phyloP scores from a whole-genome alignment of 805 yeast genomes.

The Sugiyamaella qingdaonensis region DNA sequence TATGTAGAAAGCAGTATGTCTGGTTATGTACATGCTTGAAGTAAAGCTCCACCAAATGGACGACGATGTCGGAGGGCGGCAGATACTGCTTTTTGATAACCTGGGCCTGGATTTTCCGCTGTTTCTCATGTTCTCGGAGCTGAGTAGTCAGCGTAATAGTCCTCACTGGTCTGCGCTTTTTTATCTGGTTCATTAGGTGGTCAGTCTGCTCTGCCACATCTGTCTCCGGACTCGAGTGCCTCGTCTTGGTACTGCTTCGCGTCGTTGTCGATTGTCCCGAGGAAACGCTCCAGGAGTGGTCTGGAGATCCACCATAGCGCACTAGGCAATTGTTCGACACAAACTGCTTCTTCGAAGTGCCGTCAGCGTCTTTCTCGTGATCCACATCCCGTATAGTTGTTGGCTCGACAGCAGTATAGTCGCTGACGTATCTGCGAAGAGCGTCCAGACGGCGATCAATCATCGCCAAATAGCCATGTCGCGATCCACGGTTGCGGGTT shows the following conservation, averaged over 20 bases:
- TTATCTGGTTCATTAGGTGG: neutral
- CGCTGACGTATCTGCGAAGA: conserved; percentile 10
- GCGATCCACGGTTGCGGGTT: conserved; percentile 34
- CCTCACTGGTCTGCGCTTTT: neutral
- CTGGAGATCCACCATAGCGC: neutral
- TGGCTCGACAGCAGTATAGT: neutral
- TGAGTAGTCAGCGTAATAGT: neutral
- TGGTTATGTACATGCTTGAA: conserved; percentile 33
- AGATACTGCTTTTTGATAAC: conserved; percentile 1
- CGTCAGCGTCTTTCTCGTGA: neutral
- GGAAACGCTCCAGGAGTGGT: neutral
- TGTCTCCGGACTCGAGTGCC: neutral
- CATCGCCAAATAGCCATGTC: conserved; percentile 34
- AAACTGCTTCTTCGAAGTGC: neutral
- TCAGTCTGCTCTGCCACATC: neutral
- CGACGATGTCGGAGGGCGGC: conserved; percentile 23
- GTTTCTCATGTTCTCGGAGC: neutral
- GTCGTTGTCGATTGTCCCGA: neutral
- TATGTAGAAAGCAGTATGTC: conserved; percentile 34
- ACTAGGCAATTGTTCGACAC: neutral
- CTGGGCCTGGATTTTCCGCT: neutral
- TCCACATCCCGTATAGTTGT: neutral
- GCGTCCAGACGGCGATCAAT: conserved; percentile 23
- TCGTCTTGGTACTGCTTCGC: neutral
- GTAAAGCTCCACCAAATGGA: conserved; percentile 33